Conservation (phyloP, 495 filamentous ascomycete species). For the Massariosphaeria phaeospora region DNA sequence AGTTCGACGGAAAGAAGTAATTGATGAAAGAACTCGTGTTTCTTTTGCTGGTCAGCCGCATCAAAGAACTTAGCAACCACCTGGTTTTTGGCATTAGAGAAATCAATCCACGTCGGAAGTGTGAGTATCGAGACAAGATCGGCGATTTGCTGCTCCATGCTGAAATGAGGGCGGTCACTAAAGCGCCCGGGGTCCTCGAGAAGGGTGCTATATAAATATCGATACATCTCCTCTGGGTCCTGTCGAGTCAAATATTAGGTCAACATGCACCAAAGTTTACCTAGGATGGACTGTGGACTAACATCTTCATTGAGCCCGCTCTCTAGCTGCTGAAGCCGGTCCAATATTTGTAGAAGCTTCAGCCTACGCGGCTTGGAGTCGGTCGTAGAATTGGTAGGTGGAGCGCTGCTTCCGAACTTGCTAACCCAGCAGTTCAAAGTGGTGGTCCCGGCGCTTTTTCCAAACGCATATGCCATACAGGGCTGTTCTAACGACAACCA, state of each 20-base stretch:
- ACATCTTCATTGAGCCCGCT: slow-evolving; percentile 53
- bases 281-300: slow-evolving; percentile 37
- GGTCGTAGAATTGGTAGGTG: slow-evolving; percentile 48
- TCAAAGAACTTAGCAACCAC: slow-evolving; percentile 60
- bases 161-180: slow-evolving; percentile 43
- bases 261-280: slow-evolving; percentile 14
- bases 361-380: slow-evolving; percentile 51
- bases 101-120: slow-evolving; percentile 62
- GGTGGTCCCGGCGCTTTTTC: slow-evolving; percentile 53
- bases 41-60: slow-evolving; percentile 46
- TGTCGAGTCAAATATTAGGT: slow-evolving; percentile 27
- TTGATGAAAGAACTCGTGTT: slow-evolving; percentile 64
- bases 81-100: slow-evolving; percentile 58
- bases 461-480: slow-evolving; percentile 57
- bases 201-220: slow-evolving; percentile 41
- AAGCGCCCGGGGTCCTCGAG: slow-evolving; percentile 44
- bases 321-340: slow-evolving; percentile 53
- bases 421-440: slow-evolving; percentile 57
- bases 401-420: slow-evolving; percentile 46
- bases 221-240: slow-evolving; percentile 37
- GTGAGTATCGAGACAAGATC: slow-evolving; percentile 62
- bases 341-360: slow-evolving; percentile 49
- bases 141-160: slow-evolving; percentile 60
- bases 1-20: slow-evolving; percentile 64
- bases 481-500: slow-evolving; percentile 66